These are phyloP conservation scores for Manihot esculenta DNA, from an alignment of 441 rosid species.

Conservation along the genomic window DNA sequence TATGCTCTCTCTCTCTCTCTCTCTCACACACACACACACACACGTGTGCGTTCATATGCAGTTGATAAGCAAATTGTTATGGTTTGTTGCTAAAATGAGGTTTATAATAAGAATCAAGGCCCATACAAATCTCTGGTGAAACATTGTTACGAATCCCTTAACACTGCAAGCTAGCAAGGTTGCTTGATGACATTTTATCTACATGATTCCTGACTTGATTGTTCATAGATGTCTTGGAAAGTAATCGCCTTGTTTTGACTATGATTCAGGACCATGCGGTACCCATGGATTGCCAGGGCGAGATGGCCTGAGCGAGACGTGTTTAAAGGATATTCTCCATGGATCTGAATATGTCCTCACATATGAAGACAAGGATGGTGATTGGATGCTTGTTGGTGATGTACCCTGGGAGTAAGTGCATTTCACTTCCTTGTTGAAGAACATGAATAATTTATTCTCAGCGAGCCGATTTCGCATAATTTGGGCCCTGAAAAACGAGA, in stretches of 20 bases:
- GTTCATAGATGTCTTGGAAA: not conserved
- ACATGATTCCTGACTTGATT: not conserved
- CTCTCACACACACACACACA: too few species aligned
- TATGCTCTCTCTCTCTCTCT: constrained; percentile 14
- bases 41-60: not conserved
- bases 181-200: not conserved
- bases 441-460: not conserved
- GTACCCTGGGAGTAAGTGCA: constrained; percentile 62
- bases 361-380: constrained; percentile 53
- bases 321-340: constrained; percentile 44
- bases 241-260: constrained; percentile 21
- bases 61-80: not conserved
- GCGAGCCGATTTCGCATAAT: not conserved
- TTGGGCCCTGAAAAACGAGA: not conserved
- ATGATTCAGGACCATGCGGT: constrained; percentile 51
- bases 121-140: not conserved
- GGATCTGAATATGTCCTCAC: constrained; percentile 55
- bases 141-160: not conserved
- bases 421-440: constrained; percentile 1
- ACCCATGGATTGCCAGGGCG: constrained; percentile 44
- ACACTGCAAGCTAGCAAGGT: not conserved
- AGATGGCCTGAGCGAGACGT: constrained; percentile 37
- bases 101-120: not conserved
- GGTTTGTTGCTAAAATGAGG: too few species aligned
- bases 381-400: constrained; percentile 69